Evolutionary conservation across 495 filamentous ascomycete genomes (phyloP).

Genomic region (Sordaria brevicollis): DNA sequence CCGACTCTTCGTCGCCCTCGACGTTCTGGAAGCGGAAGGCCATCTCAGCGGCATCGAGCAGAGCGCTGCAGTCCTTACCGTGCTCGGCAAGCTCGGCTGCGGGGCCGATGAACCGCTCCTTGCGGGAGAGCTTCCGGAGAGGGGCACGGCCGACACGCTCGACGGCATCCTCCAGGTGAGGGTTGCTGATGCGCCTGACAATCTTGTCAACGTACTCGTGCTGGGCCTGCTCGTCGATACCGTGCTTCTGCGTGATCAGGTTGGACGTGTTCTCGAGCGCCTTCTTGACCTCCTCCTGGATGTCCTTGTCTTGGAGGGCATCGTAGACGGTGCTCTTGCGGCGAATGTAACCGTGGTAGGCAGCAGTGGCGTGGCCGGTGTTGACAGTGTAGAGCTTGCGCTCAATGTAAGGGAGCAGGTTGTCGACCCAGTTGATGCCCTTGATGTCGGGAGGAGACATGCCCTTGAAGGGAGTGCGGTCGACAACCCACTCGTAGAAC

Average conservation of each 20-base stretch:
- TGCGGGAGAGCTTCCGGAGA: slow-evolving; percentile 79
- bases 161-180: slow-evolving; percentile 83
- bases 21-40: slow-evolving; percentile 90
- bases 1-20: slow-evolving; percentile 76
- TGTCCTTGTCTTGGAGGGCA: slow-evolving; percentile 53
- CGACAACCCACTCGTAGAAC: slow-evolving; percentile 98
- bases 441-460: slow-evolving; percentile 52
- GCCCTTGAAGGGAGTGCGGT: slow-evolving; percentile 63
- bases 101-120: slow-evolving; percentile 92
- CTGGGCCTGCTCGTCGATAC: slow-evolving; percentile 66
- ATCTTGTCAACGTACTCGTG: slow-evolving; percentile 86
- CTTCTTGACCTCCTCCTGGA: slow-evolving; percentile 62
- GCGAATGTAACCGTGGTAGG: slow-evolving; percentile 82
- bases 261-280: slow-evolving; percentile 72
- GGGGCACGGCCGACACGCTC: slow-evolving; percentile 94
- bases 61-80: slow-evolving; percentile 54
- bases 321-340: slow-evolving; percentile 83
- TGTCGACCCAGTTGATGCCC: slow-evolving; percentile 83
- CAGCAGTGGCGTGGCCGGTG: slow-evolving; percentile 93
- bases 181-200: slow-evolving; percentile 85
- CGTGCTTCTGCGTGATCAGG: slow-evolving; percentile 80
- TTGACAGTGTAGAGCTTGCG: slow-evolving; percentile 99
- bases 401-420: slow-evolving; percentile 92
- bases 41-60: slow-evolving; percentile 73
- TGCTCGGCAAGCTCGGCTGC: slow-evolving; percentile 74